Base-by-base conservation (phyloP, 140 eudicot genomes). In the Senecio squalidus region DNA sequence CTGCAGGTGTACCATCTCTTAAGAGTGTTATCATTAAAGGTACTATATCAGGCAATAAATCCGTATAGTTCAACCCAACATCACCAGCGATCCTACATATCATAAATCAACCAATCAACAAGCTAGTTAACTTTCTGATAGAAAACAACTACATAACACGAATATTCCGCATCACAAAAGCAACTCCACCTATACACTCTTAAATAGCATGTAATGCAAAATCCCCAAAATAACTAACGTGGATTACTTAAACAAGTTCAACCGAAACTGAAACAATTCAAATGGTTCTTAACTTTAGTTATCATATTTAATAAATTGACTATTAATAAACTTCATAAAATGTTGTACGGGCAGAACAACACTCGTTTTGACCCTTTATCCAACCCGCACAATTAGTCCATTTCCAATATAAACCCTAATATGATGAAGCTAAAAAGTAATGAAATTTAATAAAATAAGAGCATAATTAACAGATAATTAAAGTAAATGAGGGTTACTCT, bases 1-100 rank as follows among this genome's bases (percentile, higher is more conserved):
- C 98, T 29, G 98, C 95, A 14, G 98, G 98, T 43, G 89, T 74
- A 49, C 63, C 88, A 74, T 92, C 98, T 64, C 80, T 74, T 72
- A 92, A 64, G 34, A 74, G 76, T 55, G 71, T 71, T 36, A 88
- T 59, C 60, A 87, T 53, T 48, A 80, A 80, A 39, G 98, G 98
- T 38, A 88, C 67, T 38, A 88, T 74, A 27, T 77, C 95, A 47
- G 96, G 87, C 36, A 88, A 54, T 30, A 84, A 76, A 44, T 88
- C 81, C 9, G 67, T 52, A 69, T 82, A 70, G 71, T 64, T 84
- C 74, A 80, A 73, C 45, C 96, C 98, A 63, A 92, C 75, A 39
- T 76, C 84, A 73, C 96, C 95, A 70, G 93, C 60, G 25, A 92
- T 77, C 93, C 98, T 92, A 64, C 78, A 76, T 23, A 11, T 14